Conservation (phyloP, 2,329 filamentous ascomycete genomes). For the Chaetomium strumarium region DNA sequence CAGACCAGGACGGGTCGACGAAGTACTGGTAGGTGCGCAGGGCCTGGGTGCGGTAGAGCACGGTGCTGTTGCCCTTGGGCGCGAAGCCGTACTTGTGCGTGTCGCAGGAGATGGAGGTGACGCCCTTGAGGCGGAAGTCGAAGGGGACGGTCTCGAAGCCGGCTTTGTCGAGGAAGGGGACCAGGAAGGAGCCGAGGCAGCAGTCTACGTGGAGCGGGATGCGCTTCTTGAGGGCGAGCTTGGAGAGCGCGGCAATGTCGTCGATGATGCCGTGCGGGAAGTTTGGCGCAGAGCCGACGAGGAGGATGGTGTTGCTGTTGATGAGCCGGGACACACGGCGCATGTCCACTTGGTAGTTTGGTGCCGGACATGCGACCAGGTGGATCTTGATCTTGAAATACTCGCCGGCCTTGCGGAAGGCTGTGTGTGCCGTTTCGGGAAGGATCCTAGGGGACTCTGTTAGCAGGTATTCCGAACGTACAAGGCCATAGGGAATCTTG, state of each 20-base stretch:
- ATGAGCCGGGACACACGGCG: conserved; percentile 74
- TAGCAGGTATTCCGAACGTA: conserved; percentile 4
- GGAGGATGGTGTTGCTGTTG: conserved; percentile 87
- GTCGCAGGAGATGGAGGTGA: conserved; percentile 92
- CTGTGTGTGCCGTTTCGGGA: conserved; percentile 89
- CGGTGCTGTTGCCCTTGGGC: conserved; percentile 91
- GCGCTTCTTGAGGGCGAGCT: conserved; percentile 70
- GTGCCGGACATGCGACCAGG: conserved; percentile 78
- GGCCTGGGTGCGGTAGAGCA: conserved; percentile 76
- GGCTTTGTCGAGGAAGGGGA: conserved; percentile 87
- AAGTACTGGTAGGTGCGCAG: conserved; percentile 93
- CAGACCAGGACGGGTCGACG: conserved; percentile 88
- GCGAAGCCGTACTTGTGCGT: conserved; percentile 99
- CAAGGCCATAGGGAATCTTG: neutral
- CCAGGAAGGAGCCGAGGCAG: conserved; percentile 91
- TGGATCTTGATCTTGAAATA: conserved; percentile 98
- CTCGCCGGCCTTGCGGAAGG: conserved; percentile 88
- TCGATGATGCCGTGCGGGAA: conserved; percentile 98
- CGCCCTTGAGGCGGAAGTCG: conserved; percentile 89
- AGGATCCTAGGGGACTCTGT: conserved; percentile 60
- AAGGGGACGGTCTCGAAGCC: conserved; percentile 85
- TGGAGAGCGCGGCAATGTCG: conserved; percentile 80
- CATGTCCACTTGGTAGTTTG: conserved; percentile 77
- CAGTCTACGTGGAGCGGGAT: conserved; percentile 94
- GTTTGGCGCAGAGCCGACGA: conserved; percentile 93